These are phyloP conservation scores for Populus tomentosa DNA, from an alignment of 441 rosid genomes.

Conservation along the genomic window DNA sequence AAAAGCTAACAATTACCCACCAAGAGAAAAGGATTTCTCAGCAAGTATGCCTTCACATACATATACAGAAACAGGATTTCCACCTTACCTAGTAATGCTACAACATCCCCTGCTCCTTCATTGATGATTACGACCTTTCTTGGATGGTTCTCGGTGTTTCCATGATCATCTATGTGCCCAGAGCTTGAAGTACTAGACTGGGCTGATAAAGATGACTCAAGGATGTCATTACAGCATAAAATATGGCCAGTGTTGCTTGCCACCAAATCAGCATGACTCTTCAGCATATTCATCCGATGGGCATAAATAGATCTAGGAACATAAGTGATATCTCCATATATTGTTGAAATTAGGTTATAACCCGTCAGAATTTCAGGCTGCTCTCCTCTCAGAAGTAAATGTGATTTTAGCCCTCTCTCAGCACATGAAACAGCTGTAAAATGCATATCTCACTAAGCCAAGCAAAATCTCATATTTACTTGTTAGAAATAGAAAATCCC, in stretches of 20 bases:
- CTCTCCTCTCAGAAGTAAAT: constrained; percentile 84
- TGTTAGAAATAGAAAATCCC: neutral
- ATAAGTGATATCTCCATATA: constrained; percentile 66
- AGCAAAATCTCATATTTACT: neutral
- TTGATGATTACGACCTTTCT: constrained; percentile 65
- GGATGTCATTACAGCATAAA: constrained; percentile 47
- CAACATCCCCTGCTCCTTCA: constrained; percentile 84
- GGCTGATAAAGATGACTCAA: constrained; percentile 29
- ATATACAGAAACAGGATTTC: neutral
- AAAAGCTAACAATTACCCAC: neutral
- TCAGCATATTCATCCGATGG: constrained; percentile 56
- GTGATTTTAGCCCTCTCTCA: constrained; percentile 77
- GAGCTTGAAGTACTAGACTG: constrained; percentile 17
- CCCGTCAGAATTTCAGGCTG: constrained; percentile 79
- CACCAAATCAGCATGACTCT: constrained; percentile 43
- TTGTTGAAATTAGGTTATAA: constrained; percentile 68
- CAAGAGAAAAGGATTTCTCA: neutral
- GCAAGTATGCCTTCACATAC: neutral
- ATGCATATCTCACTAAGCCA: constrained; percentile 17
- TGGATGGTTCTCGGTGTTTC: constrained; percentile 9
- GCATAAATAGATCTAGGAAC: constrained; percentile 70
- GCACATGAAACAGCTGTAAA: constrained; percentile 89
- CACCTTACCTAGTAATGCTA: constrained; percentile 75
- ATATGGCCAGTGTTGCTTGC: constrained; percentile 53
- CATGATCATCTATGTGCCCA: constrained; percentile 20